Conservation (phyloP, 257 asterid species). For the Nicotiana obtusifolia region DNA sequence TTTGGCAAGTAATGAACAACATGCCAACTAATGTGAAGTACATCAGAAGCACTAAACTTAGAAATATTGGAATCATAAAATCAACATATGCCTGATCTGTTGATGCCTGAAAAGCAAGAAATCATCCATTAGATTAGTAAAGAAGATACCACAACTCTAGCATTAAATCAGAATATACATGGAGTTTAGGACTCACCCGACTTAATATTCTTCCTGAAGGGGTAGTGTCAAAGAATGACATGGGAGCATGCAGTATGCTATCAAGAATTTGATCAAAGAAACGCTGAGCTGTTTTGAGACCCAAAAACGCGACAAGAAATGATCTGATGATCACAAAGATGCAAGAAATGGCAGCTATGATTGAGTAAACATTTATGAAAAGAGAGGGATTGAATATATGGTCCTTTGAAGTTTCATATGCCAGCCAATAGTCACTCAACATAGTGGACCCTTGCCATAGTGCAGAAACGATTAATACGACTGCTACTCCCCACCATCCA, state of each 20-base stretch:
- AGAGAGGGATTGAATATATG: conserved; percentile 29
- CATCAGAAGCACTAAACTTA: conserved; percentile 27
- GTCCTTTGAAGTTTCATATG: conserved; percentile 53
- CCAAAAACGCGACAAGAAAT: conserved; percentile 26
- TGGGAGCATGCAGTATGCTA: conserved; percentile 67
- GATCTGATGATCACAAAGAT: conserved; percentile 30
- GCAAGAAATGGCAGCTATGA: conserved; percentile 31
- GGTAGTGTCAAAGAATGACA: conserved; percentile 85
- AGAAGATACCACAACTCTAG: neutral
- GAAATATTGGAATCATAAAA: conserved; percentile 37
- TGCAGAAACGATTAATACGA: conserved; percentile 27
- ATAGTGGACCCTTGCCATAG: conserved; percentile 41
- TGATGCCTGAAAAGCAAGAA: conserved; percentile 44
- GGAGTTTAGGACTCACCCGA: conserved; percentile 41
- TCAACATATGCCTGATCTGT: conserved; percentile 58
- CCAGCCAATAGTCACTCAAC: conserved; percentile 69
- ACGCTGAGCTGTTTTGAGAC: conserved; percentile 49
- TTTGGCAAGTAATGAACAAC: conserved; percentile 41
- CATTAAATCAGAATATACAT: neutral
- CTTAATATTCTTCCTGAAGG: conserved; percentile 77
- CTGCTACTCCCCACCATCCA: conserved; percentile 68
- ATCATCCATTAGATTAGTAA: neutral
- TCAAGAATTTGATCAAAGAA: conserved; percentile 44
- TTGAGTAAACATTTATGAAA: conserved; percentile 39
- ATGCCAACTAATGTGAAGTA: conserved; percentile 40